A percentile compares a stretch with the other conserved stretches of the same genome.
Conservation (phyloP, 306 rosid species). For the Ziziphus jujuba region DNA sequence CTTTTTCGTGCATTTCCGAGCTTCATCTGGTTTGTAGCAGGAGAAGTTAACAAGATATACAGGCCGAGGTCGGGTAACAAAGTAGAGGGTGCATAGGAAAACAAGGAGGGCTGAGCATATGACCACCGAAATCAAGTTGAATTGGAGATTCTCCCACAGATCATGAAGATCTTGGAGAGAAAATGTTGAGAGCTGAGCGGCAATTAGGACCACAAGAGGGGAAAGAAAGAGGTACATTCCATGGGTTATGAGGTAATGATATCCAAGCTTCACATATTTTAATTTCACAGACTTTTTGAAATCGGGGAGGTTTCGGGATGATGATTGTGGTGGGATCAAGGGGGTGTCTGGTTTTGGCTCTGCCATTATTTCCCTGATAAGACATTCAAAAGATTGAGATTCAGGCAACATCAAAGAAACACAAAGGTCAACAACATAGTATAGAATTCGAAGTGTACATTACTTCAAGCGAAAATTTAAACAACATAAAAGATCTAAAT, state of each 20-base stretch:
- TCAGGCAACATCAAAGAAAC: slow-evolving; percentile 10
- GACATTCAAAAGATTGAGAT: slow-evolving; percentile 16
- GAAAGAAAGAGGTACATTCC: slow-evolving; percentile 81
- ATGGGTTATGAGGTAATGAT: slow-evolving; percentile 83
- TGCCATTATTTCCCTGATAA: slow-evolving; percentile 54
- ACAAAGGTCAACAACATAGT: slow-evolving; percentile 2
- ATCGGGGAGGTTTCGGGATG: slow-evolving; percentile 65
- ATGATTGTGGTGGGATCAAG: slow-evolving; percentile 44
- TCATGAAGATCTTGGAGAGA: slow-evolving; percentile 62
- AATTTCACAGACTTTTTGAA: slow-evolving; percentile 76
- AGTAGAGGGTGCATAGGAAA: slow-evolving; percentile 70
- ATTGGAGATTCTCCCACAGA: slow-evolving; percentile 83
- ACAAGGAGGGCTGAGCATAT: slow-evolving; percentile 78
- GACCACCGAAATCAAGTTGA: slow-evolving; percentile 64
- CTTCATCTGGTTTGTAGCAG: slow-evolving; percentile 84
- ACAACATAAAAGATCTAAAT: not conserved
- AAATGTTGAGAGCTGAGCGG: slow-evolving; percentile 73
- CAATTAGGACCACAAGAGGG: slow-evolving; percentile 59
- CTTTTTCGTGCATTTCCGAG: slow-evolving; percentile 71
- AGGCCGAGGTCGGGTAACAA: slow-evolving; percentile 71
- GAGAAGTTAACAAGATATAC: slow-evolving; percentile 82
- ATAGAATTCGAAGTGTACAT: slow-evolving; percentile 9
- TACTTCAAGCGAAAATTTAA: not conserved
- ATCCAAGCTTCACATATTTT: slow-evolving; percentile 89
- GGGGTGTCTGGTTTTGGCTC: slow-evolving; percentile 45